phyloP scores from a whole-genome alignment of 2,329 filamentous ascomycete species.

The Pyrenophora seminiperda region DNA sequence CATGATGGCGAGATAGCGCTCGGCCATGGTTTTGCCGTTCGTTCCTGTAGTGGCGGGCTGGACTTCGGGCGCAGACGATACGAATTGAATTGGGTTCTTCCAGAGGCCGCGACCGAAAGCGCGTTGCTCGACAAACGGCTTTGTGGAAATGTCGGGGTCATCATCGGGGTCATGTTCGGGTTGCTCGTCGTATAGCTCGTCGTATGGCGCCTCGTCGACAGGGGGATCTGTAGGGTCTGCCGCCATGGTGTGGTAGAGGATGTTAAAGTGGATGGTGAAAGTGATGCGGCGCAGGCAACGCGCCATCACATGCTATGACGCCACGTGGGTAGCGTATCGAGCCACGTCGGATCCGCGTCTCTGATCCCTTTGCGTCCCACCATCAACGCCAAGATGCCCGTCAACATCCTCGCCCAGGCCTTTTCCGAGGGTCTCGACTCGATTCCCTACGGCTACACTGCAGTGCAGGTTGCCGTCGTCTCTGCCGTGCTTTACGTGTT shows the following conservation, averaged over 20 bases:
- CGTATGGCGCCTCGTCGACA: conserved; percentile 13
- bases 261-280: conserved; percentile 3
- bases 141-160: conserved; percentile 62
- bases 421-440: conserved; percentile 60
- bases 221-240: conserved; percentile 6
- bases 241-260: conserved; percentile 14
- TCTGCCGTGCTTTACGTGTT: conserved; percentile 59
- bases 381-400: conserved; percentile 59
- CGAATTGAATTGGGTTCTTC: conserved; percentile 64
- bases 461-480: conserved; percentile 60
- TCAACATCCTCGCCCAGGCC: conserved; percentile 62
- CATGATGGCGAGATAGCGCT: conserved; percentile 71
- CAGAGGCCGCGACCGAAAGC: conserved; percentile 66
- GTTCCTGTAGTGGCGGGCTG: conserved; percentile 37
- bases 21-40: conserved; percentile 59
- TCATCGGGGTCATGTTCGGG: conserved; percentile 27
- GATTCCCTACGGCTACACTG: conserved; percentile 59
- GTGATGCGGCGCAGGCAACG: conserved; percentile 19
- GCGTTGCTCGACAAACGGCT: conserved; percentile 63
- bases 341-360: conserved; percentile 31
- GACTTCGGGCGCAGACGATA: conserved; percentile 53
- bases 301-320: conserved; percentile 40
- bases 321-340: conserved; percentile 35
- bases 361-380: conserved; percentile 28
- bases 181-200: conserved; percentile 24